These are phyloP conservation scores for Diaporthe sp. DNA, from an alignment of 2,329 filamentous ascomycete genomes.

Conservation along the genomic window DNA sequence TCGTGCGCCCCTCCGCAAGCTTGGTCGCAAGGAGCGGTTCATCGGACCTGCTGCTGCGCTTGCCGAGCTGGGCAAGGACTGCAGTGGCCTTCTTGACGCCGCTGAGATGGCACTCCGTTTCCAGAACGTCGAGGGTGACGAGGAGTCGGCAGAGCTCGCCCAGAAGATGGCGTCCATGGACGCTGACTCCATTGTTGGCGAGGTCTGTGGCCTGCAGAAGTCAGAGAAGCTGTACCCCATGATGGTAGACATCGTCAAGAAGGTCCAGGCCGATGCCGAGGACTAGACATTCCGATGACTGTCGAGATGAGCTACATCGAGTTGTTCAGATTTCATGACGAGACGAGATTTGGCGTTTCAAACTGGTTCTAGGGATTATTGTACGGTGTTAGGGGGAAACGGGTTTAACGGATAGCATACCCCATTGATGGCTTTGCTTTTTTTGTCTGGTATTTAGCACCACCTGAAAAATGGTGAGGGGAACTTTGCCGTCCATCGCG, in stretches of 20 bases:
- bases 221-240: constrained; percentile 82
- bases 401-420: constrained; percentile 38
- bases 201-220: constrained; percentile 85
- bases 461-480: background rate
- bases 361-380: constrained; percentile 12
- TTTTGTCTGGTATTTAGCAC: constrained; percentile 14
- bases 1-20: constrained; percentile 92
- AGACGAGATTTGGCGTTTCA: constrained; percentile 34
- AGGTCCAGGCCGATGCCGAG: constrained; percentile 77
- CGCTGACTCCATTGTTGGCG: constrained; percentile 76
- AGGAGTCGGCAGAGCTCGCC: constrained; percentile 88
- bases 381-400: constrained; percentile 36
- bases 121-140: constrained; percentile 92
- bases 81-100: constrained; percentile 80
- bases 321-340: constrained; percentile 32
- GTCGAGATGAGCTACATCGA: background rate
- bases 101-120: constrained; percentile 95
- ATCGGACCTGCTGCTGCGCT: constrained; percentile 92
- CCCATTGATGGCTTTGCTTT: constrained; percentile 25
- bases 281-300: constrained; percentile 39
- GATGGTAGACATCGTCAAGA: constrained; percentile 83
- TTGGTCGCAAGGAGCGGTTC: constrained; percentile 95
- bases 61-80: constrained; percentile 81
- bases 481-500: background rate
- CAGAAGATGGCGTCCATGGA: constrained; percentile 82